phyloP scores from a whole-genome alignment of 192 early-diverging fungal species.

The Podila clonocystis region DNA sequence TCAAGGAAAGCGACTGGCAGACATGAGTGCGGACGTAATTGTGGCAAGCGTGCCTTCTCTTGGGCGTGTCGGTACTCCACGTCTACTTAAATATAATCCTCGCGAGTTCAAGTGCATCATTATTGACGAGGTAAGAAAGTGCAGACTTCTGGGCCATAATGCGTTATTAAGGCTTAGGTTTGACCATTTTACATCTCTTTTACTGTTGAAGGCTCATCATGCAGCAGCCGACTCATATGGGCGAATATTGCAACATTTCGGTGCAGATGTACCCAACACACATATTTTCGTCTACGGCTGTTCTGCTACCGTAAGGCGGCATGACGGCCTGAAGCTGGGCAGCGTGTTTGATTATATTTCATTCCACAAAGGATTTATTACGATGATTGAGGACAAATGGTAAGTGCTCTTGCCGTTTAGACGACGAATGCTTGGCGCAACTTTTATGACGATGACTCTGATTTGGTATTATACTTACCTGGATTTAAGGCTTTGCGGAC shows the following conservation, averaged over 20 bases:
- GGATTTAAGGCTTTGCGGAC: constrained; percentile 65
- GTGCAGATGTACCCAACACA: constrained; percentile 50
- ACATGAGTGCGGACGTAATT: constrained; percentile 73
- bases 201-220: constrained; percentile 80
- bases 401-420: constrained; percentile 10
- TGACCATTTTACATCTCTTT: not conserved
- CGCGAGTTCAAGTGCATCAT: constrained; percentile 86
- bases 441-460: not conserved
- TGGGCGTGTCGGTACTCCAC: constrained; percentile 55
- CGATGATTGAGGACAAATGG: constrained; percentile 90
- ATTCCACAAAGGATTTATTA: constrained; percentile 75
- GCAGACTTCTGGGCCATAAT: not conserved
- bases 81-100: constrained; percentile 78
- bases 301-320: constrained; percentile 87
- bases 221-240: constrained; percentile 81
- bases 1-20: constrained; percentile 69
- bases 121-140: constrained; percentile 75
- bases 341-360: constrained; percentile 82
- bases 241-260: constrained; percentile 79
- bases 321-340: constrained; percentile 79
- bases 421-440: not conserved
- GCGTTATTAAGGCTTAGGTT: not conserved
- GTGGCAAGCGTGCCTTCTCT: constrained; percentile 83
- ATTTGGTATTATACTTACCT: not conserved
- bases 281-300: constrained; percentile 90